Evolutionary conservation across 352 stramenopile genomes (phyloP), one percentile per base, ranked within the genome.

Genomic region (Peronospora tabacina): DNA sequence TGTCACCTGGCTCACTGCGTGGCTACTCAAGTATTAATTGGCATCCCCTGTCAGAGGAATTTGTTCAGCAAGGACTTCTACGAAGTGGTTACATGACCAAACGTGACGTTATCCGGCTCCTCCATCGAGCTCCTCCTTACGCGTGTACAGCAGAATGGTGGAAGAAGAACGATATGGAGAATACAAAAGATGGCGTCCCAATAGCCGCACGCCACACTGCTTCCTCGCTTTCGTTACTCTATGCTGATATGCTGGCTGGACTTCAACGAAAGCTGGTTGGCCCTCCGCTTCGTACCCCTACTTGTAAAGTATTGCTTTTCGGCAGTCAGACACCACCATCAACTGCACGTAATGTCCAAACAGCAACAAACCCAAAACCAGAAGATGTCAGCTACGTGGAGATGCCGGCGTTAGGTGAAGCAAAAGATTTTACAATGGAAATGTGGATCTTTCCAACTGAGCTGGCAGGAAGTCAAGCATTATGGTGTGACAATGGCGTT

Each of bases 381-480:
- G 66, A 85, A 5, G 67, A 83, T 35, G 54, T 82, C 1, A 90
- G 78, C 46, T 87, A 71, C 32, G 70, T 81, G 1, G 77, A 90
- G 42, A 73, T 72, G 12, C 76, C 80, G 6, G 66, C 68, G 0
- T 53, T 91, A 7, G 82, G 82, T 7, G 66, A 82, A 41, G 61
- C 73, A 5, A 60, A 61, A 6, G 70, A 88, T 40, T 90, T 90
- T 43, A 85, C 73, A 4, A 50, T 94, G 11, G 83, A 94, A 50
- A 70, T 89, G 52, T 94, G 83, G 83, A 62, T 94, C 4, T 82
- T 71, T 41, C 75, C 83, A 8, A 72, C 61, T 2, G 77, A 90
- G 26, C 53, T 92, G 7, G 50, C 48, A 0, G 79, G 75, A 2
- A 90, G 74, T 40, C 66, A 78, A 51, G 75, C 75, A 3, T 66